phyloP scores from a whole-genome alignment of 192 early-diverging fungal species.

The Podila epigama region DNA sequence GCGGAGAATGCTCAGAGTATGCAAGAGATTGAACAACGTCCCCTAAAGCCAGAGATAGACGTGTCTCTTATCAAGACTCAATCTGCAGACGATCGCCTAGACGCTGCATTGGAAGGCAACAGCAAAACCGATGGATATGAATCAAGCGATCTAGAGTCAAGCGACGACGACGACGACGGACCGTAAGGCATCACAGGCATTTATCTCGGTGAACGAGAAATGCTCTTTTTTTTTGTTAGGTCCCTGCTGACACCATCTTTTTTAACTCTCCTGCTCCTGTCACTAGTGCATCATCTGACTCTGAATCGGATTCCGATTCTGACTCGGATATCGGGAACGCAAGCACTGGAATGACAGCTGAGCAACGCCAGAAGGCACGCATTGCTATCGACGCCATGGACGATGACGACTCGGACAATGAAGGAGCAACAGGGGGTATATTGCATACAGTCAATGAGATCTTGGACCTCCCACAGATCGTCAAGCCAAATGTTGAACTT shows the following conservation, averaged over 20 bases:
- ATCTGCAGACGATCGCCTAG: constrained; percentile 33
- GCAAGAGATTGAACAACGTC: too few species aligned
- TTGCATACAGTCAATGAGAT: constrained; percentile 71
- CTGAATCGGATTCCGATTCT: constrained; percentile 39
- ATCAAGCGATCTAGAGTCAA: constrained; percentile 54
- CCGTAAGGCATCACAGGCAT: constrained; percentile 17
- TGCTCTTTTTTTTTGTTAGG: not conserved
- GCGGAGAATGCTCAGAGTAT: too few species aligned
- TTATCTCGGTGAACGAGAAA: not conserved
- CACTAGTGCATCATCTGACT: constrained; percentile 21
- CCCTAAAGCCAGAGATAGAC: too few species aligned
- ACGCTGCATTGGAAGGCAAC: constrained; percentile 39
- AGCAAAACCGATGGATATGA: constrained; percentile 49
- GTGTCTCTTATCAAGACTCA: not conserved
- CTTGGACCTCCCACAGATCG: constrained; percentile 51
- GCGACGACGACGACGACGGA: constrained; percentile 42
- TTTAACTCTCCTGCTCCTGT: not conserved
- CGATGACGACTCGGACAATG: constrained; percentile 44
- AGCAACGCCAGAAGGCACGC: constrained; percentile 40
- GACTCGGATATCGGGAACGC: not conserved
- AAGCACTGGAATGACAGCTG: constrained; percentile 14
- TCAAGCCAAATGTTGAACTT: constrained; percentile 55
- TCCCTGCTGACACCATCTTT: not conserved
- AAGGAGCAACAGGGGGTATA: not conserved
- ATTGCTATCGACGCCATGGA: constrained; percentile 36